Percentiles rank a stretch among this genome's conserved stretches.
phyloP scores from a whole-genome alignment of 306 rosid genomes.

The Lithocarpus polystachyus region DNA sequence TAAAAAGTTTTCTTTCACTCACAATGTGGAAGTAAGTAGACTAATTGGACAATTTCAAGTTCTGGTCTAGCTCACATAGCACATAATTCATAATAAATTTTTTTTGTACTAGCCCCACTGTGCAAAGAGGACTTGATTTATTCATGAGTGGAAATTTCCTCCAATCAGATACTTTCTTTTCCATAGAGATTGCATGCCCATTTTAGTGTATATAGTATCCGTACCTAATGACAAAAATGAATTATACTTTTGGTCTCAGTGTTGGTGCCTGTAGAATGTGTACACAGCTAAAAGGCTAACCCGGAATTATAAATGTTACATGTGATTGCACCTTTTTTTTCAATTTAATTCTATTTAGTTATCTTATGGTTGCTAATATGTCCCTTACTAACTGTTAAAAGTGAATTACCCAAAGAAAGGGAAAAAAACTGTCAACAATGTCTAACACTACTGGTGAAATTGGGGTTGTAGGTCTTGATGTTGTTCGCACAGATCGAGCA shows the following conservation, averaged over 20 bases:
- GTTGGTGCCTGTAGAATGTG: slow-evolving; percentile 4
- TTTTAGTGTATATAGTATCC: too few species aligned
- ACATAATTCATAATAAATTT: background rate
- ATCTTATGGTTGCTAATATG: background rate
- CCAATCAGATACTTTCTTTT: too few species aligned
- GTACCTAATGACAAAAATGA: background rate
- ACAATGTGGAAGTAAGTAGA: slow-evolving; percentile 5
- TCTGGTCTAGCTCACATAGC: background rate
- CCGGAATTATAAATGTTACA: background rate
- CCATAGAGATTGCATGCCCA: too few species aligned
- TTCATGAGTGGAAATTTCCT: background rate
- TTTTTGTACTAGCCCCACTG: background rate
- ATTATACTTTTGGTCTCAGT: slow-evolving; percentile 5
- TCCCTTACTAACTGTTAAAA: slow-evolving; percentile 7
- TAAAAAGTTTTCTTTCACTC: slow-evolving; percentile 13
- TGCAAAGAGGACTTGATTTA: slow-evolving; percentile 11
- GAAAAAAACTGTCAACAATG: slow-evolving; percentile 2
- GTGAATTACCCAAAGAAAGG: background rate
- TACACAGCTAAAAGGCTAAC: background rate
- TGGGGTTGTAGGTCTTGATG: slow-evolving; percentile 74
- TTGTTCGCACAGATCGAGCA: slow-evolving; percentile 79
- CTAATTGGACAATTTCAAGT: background rate
- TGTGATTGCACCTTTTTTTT: slow-evolving; percentile 2
- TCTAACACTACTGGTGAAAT: slow-evolving; percentile 31
- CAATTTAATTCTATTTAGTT: too few species aligned